phyloP scores from a whole-genome alignment of 192 early-diverging fungal species.

The Phycomyces blakesleeanus region DNA sequence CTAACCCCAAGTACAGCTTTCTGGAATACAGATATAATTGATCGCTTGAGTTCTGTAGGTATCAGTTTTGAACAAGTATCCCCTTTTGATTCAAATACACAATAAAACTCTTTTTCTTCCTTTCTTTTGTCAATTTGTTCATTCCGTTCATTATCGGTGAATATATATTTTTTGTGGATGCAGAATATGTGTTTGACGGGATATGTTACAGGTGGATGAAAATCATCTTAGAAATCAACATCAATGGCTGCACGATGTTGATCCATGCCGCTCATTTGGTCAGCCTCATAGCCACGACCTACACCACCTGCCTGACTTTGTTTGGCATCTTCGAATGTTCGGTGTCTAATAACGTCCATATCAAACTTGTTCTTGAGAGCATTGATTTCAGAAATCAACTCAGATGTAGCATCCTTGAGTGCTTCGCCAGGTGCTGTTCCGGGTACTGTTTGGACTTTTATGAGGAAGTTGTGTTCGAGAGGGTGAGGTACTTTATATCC shows the following conservation, averaged over 20 bases:
- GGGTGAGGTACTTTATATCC: conserved; percentile 98
- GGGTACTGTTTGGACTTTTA: conserved; percentile 90
- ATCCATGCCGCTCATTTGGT: conserved; percentile 32
- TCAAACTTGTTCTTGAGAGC: conserved; percentile 84
- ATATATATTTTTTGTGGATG: not conserved
- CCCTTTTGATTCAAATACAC: not conserved
- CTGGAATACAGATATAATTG: conserved; percentile 44
- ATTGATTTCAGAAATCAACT: conserved; percentile 71
- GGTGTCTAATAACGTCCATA: conserved; percentile 37
- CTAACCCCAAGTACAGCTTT: conserved; percentile 52
- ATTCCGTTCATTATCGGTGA: not conserved
- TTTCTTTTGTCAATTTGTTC: not conserved
- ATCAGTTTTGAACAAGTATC: conserved; percentile 37
- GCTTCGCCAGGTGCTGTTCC: conserved; percentile 83
- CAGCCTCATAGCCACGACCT: conserved; percentile 25
- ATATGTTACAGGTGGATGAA: not conserved
- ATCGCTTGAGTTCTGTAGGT: conserved; percentile 44
- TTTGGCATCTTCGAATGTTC: conserved; percentile 34
- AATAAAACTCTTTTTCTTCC: not conserved
- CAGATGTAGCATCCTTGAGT: conserved; percentile 71
- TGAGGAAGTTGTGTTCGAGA: conserved; percentile 83
- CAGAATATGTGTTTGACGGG: not conserved
- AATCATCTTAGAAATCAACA: conserved; percentile 57
- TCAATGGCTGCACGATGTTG: conserved; percentile 43
- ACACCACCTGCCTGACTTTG: conserved; percentile 5